Evolutionary conservation across 2,329 filamentous ascomycete species (phyloP).

Genomic region (Clarireedia homoeocarpa): DNA sequence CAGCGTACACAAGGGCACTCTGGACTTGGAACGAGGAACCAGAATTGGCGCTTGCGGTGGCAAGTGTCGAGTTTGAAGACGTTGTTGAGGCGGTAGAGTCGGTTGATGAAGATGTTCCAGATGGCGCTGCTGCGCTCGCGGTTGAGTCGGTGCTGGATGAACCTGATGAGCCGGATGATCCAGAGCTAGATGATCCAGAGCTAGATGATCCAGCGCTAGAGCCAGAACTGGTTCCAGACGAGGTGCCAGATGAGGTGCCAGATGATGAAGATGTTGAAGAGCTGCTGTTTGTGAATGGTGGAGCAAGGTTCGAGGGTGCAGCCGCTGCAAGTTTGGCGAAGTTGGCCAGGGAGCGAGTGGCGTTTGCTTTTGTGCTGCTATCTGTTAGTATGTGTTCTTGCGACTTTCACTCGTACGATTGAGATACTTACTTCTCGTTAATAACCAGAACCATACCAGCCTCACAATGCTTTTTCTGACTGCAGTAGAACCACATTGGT

Average conservation of each 20-base stretch:
- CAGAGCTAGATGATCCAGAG: neutral
- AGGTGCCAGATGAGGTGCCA: neutral
- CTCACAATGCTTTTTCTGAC: constrained; percentile 66
- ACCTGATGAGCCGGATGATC: neutral
- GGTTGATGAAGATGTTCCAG: neutral
- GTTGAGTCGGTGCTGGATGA: neutral
- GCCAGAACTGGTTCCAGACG: neutral
- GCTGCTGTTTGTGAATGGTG: constrained; percentile 15
- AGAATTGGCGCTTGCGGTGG: neutral
- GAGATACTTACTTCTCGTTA: constrained; percentile 41
- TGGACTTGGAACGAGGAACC: neutral
- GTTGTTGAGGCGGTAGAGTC: neutral
- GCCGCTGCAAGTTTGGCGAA: constrained; percentile 30
- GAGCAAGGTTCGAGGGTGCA: constrained; percentile 35
- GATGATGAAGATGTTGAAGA: constrained; percentile 4
- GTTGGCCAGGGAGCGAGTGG: constrained; percentile 41
- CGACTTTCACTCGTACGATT: neutral
- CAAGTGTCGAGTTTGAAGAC: constrained; percentile 5
- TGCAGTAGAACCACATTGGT: constrained; percentile 75
- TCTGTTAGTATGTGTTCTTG: constrained; percentile 4
- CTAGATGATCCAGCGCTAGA: neutral
- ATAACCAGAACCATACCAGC: constrained; percentile 34
- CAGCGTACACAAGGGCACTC: neutral
- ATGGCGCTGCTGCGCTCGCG: neutral
- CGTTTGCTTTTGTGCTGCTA: constrained; percentile 36